A percentile compares a stretch with the other conserved stretches of the same genome.
phyloP scores from a whole-genome alignment of 78 protist species.

The Ministeria vibrans region DNA sequence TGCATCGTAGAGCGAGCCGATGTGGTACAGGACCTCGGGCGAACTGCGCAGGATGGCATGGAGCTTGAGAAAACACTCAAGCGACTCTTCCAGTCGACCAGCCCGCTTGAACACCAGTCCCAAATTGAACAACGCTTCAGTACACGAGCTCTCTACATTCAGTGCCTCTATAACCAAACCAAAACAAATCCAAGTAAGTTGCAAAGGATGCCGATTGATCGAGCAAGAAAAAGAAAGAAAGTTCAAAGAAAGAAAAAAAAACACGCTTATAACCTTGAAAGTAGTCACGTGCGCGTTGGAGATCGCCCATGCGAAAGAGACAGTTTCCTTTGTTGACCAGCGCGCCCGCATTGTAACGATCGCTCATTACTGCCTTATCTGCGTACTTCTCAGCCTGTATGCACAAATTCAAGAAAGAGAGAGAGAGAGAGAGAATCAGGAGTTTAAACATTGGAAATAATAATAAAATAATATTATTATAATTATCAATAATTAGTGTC shows the following conservation, averaged over 20 bases:
- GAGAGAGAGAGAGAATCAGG: neutral
- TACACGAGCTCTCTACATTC: conserved; percentile 59
- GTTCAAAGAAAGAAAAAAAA: no score
- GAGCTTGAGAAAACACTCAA: conserved; percentile 37
- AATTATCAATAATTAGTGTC: no score
- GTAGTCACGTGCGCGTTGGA: conserved; percentile 35
- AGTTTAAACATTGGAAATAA: no score
- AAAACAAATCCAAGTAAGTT: no score
- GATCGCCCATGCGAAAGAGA: neutral
- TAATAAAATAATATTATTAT: no score
- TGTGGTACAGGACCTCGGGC: conserved; percentile 44
- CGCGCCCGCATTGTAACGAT: conserved; percentile 74
- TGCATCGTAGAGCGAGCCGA: conserved; percentile 18
- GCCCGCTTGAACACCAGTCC: conserved; percentile 40
- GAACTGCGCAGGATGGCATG: conserved; percentile 22
- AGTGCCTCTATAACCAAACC: no score
- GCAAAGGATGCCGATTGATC: no score
- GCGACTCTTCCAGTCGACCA: conserved; percentile 35
- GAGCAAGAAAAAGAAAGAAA: no score
- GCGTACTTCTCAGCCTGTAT: conserved; percentile 55
- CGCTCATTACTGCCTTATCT: conserved; percentile 36
- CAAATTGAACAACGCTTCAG: conserved; percentile 71
- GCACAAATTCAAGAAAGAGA: neutral
- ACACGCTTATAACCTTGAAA: no score
- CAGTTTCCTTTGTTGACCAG: conserved; percentile 69